Evolutionary conservation across 176 grass and related monocot species (phyloP), one percentile per base, ranked within the genome.

Genomic region (Paspalum notatum): DNA sequence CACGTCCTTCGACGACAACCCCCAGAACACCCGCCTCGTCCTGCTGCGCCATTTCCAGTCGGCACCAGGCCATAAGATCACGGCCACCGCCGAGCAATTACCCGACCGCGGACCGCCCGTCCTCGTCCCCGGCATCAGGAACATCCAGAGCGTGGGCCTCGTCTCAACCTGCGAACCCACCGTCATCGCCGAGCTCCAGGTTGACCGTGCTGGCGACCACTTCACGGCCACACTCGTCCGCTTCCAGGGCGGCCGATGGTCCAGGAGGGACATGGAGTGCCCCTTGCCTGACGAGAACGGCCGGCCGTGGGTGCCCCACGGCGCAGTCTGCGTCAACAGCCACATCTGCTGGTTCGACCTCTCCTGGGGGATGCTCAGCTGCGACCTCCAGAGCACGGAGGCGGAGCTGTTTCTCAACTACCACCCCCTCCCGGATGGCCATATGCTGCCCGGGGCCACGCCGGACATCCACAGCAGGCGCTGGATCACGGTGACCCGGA

Each of bases 311-410:
- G 54, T 56, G 8, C 20, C 54, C 8, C 20, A 56, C 20, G 54
- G 58, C 24, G 56, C 20, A 8, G 3, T 77, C 24, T 4, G 57
- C 57, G 9, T 8, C 24, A 24, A 32, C 57, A 62, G 12, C 2
- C 12, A 3, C 0, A 3, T 62, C 42, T 77, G 57, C 57, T 77
- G 42, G 57, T 46, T 77, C 15, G 74, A 77, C 24, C 74, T 48
- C 24, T 78, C 75, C 6, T 78, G 74, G 74, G 74, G 74, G 24
- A 10, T 62, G 57, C 25, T 62, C 57, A 62, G 58, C 57, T 27
- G 25, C 57, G 44, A 77, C 16, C 24, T 17, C 43, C 5, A 15
- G 22, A 5, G 7, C 18, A 20, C 17, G 49, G 39, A 24, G 70
- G 16, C 5, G 26, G 32, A 32, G 32, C 32, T 32, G 32, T 32